These are phyloP conservation scores for Diaporthe aspalathi DNA, from an alignment of 2,329 filamentous ascomycete species.

Conservation along the genomic window DNA sequence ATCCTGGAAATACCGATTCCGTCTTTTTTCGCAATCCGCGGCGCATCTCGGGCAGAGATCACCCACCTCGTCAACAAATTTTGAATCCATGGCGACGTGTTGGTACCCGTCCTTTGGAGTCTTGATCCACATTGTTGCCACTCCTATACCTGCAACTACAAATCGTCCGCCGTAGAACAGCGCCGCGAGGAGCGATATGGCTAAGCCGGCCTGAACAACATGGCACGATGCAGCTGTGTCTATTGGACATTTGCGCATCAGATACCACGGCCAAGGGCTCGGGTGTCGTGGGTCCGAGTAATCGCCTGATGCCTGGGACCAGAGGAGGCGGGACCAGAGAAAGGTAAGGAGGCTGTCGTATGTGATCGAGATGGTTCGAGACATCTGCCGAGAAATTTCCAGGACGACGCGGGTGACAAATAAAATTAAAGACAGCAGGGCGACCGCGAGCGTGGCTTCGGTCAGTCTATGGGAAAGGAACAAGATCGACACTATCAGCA, in stretches of 20 bases:
- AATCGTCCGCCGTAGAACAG: constrained; percentile 8
- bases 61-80: background rate
- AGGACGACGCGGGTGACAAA: background rate
- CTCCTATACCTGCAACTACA: background rate
- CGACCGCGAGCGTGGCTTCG: background rate
- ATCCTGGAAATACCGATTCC: background rate
- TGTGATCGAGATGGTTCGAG: background rate
- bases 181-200: background rate
- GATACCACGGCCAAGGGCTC: constrained; percentile 1
- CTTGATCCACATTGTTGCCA: background rate
- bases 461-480: background rate
- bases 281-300: background rate
- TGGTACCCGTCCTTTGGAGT: background rate
- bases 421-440: background rate
- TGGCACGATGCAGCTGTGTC: background rate
- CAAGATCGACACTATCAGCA: background rate
- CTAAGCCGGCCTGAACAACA: background rate
- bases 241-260: background rate
- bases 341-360: constrained; percentile 9
- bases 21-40: background rate
- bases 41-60: background rate
- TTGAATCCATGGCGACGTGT: background rate
- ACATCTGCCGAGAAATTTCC: background rate
- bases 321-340: background rate
- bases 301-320: background rate